A percentile compares a stretch with the other conserved stretches of the same genome.
Evolutionary conservation across 2,329 filamentous ascomycete genomes (phyloP).

Genomic region (Stagonosporopsis tanaceti): DNA sequence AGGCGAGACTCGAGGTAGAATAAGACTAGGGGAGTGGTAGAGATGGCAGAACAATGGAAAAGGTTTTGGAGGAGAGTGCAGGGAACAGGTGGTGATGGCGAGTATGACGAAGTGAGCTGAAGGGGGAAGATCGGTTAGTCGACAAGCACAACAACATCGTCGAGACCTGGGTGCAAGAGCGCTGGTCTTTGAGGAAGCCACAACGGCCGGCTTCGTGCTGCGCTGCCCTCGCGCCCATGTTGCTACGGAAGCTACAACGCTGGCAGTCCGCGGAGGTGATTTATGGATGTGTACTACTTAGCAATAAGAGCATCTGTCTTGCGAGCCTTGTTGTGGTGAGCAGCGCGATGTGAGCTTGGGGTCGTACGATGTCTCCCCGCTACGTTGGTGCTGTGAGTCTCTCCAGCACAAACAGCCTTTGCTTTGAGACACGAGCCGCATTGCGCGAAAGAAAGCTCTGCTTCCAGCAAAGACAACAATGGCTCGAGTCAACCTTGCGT

Average conservation of each 20-base stretch:
- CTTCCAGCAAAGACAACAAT: neutral
- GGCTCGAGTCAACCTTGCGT: neutral
- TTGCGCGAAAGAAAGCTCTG: neutral
- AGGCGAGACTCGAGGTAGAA: constrained; percentile 9
- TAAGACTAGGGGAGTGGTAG: constrained; percentile 22
- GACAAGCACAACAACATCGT: neutral
- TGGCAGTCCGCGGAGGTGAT: neutral
- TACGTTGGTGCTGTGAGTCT: neutral
- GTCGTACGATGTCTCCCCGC: neutral
- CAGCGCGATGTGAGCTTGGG: neutral
- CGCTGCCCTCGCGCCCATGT: neutral
- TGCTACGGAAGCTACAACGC: neutral
- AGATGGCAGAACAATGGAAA: constrained; percentile 4
- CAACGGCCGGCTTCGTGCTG: neutral
- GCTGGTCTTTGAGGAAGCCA: constrained; percentile 7
- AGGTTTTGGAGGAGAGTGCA: neutral
- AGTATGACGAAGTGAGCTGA: constrained; percentile 1
- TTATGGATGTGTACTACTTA: neutral
- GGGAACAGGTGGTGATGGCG: constrained; percentile 7
- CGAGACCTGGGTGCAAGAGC: neutral
- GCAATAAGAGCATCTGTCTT: neutral
- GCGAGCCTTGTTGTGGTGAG: neutral
- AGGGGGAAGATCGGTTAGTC: constrained; percentile 1
- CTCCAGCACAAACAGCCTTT: neutral
- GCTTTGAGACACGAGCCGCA: neutral